phyloP scores from a whole-genome alignment of 352 stramenopile species.

The Halophytophthora batemanensis region DNA sequence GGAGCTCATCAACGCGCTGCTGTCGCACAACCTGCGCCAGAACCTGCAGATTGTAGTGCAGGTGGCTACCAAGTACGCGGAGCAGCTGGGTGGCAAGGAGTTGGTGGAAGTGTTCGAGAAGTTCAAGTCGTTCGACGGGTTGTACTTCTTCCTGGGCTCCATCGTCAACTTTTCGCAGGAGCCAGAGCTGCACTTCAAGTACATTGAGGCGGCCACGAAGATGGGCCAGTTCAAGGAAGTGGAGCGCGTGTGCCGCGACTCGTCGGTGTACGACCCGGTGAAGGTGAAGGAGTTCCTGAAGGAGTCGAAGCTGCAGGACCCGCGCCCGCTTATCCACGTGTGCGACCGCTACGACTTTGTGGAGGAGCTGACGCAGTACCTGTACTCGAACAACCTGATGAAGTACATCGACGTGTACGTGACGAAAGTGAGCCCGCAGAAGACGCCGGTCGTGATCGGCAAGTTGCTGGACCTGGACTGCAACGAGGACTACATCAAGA shows the following conservation, averaged over 20 bases:
- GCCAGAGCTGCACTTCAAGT: conserved; percentile 99
- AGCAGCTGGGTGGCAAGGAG: conserved; percentile 91
- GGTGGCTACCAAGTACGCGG: conserved; percentile 94
- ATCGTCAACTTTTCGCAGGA: conserved; percentile 99
- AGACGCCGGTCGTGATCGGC: conserved; percentile 98
- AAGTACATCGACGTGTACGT: conserved; percentile 99
- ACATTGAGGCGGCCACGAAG: conserved; percentile 99
- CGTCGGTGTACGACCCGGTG: conserved; percentile 98
- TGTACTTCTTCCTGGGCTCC: conserved; percentile 99
- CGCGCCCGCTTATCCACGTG: conserved; percentile 98
- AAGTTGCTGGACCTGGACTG: conserved; percentile 98
- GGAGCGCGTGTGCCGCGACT: conserved; percentile 99
- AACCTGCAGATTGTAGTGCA: conserved; percentile 99
- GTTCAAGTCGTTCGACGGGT: conserved; percentile 97
- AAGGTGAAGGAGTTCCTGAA: conserved; percentile 99
- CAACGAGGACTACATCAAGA: conserved; percentile 99
- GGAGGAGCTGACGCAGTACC: conserved; percentile 99
- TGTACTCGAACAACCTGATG: conserved; percentile 99
- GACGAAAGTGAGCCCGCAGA: conserved; percentile 96
- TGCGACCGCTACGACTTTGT: conserved; percentile 99
- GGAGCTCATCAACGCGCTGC: conserved; percentile 97
- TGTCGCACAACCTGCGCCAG: conserved; percentile 96
- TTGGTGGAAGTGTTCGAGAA: conserved; percentile 99
- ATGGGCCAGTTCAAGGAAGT: conserved; percentile 99
- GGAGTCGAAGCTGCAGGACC: conserved; percentile 98